These are phyloP conservation scores for Russula abietina DNA, from an alignment of 768 basidiomycete species.

Conservation along the genomic window DNA sequence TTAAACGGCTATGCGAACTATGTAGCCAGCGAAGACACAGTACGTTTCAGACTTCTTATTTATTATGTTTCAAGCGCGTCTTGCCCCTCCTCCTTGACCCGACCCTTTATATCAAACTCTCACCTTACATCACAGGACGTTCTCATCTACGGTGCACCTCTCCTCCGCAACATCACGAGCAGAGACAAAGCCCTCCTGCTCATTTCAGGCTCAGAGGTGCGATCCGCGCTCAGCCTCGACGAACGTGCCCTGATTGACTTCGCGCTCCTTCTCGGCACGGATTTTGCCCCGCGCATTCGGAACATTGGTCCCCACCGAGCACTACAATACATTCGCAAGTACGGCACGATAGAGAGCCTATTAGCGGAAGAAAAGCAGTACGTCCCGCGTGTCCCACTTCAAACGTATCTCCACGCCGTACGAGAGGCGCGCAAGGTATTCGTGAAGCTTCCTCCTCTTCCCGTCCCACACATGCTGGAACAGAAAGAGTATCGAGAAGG, in stretches of 20 bases:
- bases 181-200: conserved; percentile 52
- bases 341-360: conserved; percentile 69
- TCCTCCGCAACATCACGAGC: conserved; percentile 71
- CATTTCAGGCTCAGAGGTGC: conserved; percentile 60
- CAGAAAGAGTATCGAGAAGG: conserved; percentile 37
- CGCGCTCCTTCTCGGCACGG: conserved; percentile 81
- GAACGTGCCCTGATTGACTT: conserved; percentile 70
- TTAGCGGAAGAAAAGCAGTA: conserved; percentile 48
- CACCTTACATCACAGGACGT: conserved; percentile 55
- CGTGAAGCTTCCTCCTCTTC: conserved; percentile 56
- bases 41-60: conserved; percentile 30
- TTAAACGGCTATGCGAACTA: conserved; percentile 72
- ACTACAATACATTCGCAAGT: conserved; percentile 63
- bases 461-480: conserved; percentile 37
- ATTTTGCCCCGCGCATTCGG: conserved; percentile 81
- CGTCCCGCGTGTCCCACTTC: conserved; percentile 40
- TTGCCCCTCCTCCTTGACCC: no score
- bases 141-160: conserved; percentile 72
- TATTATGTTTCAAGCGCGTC: background rate
- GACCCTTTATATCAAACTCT: background rate
- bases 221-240: conserved; percentile 49
- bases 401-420: conserved; percentile 61
- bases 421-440: conserved; percentile 59
- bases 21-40: conserved; percentile 88
- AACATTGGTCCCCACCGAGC: conserved; percentile 76